Evolutionary conservation across 2,329 filamentous ascomycete genomes (phyloP), one percentile per base, ranked within the genome.

Genomic region (Cladosporium austrohemisphaericum): DNA sequence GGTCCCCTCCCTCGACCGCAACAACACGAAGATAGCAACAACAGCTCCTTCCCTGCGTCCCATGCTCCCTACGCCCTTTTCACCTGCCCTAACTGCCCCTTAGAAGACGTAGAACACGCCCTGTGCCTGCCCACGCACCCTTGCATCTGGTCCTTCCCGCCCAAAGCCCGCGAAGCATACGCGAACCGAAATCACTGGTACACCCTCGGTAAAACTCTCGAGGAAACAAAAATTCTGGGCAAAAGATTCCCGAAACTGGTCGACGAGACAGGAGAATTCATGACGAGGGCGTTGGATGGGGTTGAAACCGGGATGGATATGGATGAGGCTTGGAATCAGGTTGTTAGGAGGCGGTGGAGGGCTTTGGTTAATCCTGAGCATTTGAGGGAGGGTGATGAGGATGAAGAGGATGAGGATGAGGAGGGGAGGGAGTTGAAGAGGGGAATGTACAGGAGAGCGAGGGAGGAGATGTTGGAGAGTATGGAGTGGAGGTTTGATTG

Each of bases 71-170:
- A 20, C 9, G 20, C 22, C 7, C 14, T 32, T 4, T 35, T 45
- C 23, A 11, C 13, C 29, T 45, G 41, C 16, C 19, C 29, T 4
- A 20, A 32, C 31, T 45, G 41, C 8, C 41, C 41, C 18, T 8
- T 41, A 26, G 23, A 41, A 35, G 9, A 22, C 10, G 7, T 20
- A 3, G 18, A 25, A 26, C 44, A 48, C 32, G 7, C 14, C 22
- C 44, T 48, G 25, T 48, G 44, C 44, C 35, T 38, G n/a, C 8
- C 19, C 10, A 9, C 25, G 8, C 44, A 48, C 33, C 44, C 44
- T 10, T 48, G 44, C 36, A 19, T 48, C 25, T 48, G 33, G 44
- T 29, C 33, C 13, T 23, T 23, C 23, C 33, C 23, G 3, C 8
- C 20, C 16, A 48, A 38, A 37, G 44, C 44, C 5, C 25, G 32